Evolutionary conservation across 2,329 filamentous ascomycete genomes (phyloP), one percentile per base, ranked within the genome.

Genomic region (Cladosporium oxysporum): DNA sequence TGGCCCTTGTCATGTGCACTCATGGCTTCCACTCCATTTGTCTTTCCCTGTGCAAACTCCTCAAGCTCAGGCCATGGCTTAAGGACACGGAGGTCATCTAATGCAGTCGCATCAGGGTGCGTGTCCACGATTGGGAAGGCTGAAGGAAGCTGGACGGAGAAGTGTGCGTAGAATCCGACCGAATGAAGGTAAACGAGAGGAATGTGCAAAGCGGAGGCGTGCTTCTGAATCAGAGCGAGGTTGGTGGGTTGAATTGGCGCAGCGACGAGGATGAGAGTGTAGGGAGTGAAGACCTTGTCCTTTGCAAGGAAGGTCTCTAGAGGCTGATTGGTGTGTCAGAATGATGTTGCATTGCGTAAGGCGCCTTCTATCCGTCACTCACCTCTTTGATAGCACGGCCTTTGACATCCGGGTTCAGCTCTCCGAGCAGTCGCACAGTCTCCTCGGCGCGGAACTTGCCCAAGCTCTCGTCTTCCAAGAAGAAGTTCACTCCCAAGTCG

Each of bases 401-500:
- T 66, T 91, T 80, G 1, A 97, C 95, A 74, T 98, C 95, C 2
- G 93, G 93, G 75, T 99, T 99, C 67, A 99, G 83, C 78, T 99
- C 96, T 68, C 88, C 83, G 52, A 99, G 83, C 64, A 94, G 83
- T 68, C 89, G 88, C 66, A 90, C 89, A 64, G 90, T 91, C 75
- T 91, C 89, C 76, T 92, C 86, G 1, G 94, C 92, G 71, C 95
- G 88, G 29, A 88, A 88, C 73, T 88, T 89, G 62, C 93, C 93
- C 44, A 96, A 77, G 69, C 88, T 90, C 58, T 84, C 82, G 72
- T 95, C 88, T 68, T 97, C 92, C 0, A 99, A 83, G 74, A 99
- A 99, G 84, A 99, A 99, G 80, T 99, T 99, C 69, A 97, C 90
- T 5, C 96, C 95, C 49, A 99, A 82, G 74, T 99, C 95, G 50